Evolutionary conservation across 306 rosid species (phyloP), one percentile per base, ranked within the genome.

Genomic region (Mimosa pudica): DNA sequence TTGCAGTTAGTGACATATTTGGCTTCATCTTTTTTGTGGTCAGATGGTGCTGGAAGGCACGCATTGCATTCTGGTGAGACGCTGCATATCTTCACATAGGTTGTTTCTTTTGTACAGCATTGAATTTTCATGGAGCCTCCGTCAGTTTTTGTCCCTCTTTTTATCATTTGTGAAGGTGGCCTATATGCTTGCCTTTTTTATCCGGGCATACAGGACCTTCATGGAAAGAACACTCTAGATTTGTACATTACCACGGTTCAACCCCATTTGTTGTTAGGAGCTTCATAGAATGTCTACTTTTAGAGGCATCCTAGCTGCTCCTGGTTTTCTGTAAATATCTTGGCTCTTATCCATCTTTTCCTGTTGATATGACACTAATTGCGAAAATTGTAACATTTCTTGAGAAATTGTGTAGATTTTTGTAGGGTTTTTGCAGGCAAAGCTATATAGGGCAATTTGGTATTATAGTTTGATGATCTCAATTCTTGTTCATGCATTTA

Each of bases 21-120:
- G 74, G 70, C 38, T 6, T 54, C 13, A 63, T 32, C 44, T 68
- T 80, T 35, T n/a, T 69, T 42, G 10, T 35, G 52, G 84, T 80
- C 68, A 71, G 86, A 91, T 82, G 92, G 78, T 86, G 82, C 81
- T 77, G 84, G 82, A 73, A 35, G 81, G 79, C 71, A 84, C 73
- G 84, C 73, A 62, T 81, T 85, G 64, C 73, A 79, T 80, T 84
- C 78, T 52, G 69, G 18, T 79, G 78, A 80, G 82, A 82, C 81
- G 78, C 79, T 49, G 84, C 88, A 83, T 85, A 88, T 81, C 79
- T 86, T 74, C 80, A 77, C 80, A 12, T 70, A 75, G 85, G 82
- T 86, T 90, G 81, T 79, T 86, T 82, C 80, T 74, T 62, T 77
- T 91, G 98, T 91, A 95, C 90, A 91, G 90, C 86, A 78, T 76